phyloP scores from a whole-genome alignment of 2,329 filamentous ascomycete genomes.

The Pestalotiopsis sp. region DNA sequence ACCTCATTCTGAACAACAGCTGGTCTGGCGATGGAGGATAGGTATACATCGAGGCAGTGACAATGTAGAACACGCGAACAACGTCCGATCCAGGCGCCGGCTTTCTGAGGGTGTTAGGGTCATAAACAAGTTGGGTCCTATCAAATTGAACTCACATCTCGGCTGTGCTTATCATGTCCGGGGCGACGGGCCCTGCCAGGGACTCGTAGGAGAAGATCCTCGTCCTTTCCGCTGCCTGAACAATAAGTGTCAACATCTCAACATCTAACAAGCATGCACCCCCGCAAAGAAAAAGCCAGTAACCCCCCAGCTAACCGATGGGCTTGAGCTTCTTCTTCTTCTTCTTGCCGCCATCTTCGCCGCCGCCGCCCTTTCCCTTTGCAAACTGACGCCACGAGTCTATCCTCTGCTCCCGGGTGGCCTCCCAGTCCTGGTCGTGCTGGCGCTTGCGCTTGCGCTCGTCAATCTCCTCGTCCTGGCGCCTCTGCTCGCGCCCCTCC shows the following conservation, averaged over 20 bases:
- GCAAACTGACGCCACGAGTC: slow-evolving; percentile 92
- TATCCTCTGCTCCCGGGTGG: slow-evolving; percentile 86
- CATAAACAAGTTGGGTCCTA: slow-evolving; percentile 30
- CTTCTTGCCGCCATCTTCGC: slow-evolving; percentile 45
- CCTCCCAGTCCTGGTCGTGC: slow-evolving; percentile 94
- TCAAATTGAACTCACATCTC: slow-evolving; percentile 33
- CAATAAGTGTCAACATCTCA: not conserved
- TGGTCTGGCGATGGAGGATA: not conserved
- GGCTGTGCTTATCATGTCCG: slow-evolving; percentile 15
- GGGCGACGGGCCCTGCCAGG: not conserved
- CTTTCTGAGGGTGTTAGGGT: slow-evolving; percentile 35
- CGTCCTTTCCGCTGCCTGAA: slow-evolving; percentile 2
- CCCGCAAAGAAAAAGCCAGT: not conserved
- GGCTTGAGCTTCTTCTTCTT: slow-evolving; percentile 75
- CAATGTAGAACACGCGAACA: not conserved
- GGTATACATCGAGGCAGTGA: not conserved
- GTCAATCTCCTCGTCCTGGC: slow-evolving; percentile 82
- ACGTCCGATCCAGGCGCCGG: not conserved
- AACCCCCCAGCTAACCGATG: slow-evolving; percentile 42
- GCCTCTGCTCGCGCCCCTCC: slow-evolving; percentile 85
- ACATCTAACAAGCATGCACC: not conserved
- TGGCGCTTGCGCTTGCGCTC: slow-evolving; percentile 83
- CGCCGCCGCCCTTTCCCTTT: slow-evolving; percentile 62
- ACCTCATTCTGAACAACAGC: not conserved
- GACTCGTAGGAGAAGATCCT: slow-evolving; percentile 4